Evolutionary conservation across 352 stramenopile genomes (phyloP).

Genomic region (Phytophthora pinifolia): DNA sequence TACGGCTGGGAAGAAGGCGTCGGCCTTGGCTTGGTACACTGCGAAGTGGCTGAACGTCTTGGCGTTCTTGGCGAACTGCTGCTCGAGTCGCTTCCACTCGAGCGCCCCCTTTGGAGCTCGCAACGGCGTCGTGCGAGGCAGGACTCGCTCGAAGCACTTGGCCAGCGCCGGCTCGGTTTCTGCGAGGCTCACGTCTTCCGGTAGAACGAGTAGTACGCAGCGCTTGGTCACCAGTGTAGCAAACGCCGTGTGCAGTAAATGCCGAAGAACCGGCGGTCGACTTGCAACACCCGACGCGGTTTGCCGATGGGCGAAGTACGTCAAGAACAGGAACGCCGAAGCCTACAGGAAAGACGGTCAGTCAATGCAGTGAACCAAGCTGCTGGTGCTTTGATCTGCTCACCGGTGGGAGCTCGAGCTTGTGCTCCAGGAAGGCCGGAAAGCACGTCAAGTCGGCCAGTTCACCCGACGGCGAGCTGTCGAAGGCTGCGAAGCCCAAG

Average conservation of each 20-base stretch:
- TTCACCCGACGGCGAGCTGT: conserved; percentile 51
- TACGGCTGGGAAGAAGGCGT: conserved; percentile 42
- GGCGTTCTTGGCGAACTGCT: conserved; percentile 38
- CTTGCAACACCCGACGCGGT: conserved; percentile 24
- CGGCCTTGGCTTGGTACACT: conserved; percentile 47
- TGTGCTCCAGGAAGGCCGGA: conserved; percentile 46
- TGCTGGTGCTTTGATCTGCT: too few relatives aligned
- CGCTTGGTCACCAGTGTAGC: conserved; percentile 40
- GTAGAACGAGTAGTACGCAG: conserved; percentile 54
- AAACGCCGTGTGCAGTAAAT: conserved; percentile 60
- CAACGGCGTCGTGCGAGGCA: conserved; percentile 15
- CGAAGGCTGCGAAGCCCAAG: conserved; percentile 66
- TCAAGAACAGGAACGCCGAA: conserved; percentile 55
- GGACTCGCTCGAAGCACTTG: conserved; percentile 55
- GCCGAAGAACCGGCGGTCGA: conserved; percentile 44
- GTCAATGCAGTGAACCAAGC: not conserved
- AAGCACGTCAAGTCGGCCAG: conserved; percentile 36
- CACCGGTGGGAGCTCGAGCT: conserved; percentile 57
- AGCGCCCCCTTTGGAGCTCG: conserved; percentile 7
- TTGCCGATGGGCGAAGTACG: conserved; percentile 58
- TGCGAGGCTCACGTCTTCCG: conserved; percentile 39
- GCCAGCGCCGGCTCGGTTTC: conserved; percentile 50
- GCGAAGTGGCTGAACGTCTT: conserved; percentile 44
- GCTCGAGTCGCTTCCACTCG: conserved; percentile 22
- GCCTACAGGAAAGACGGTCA: conserved; percentile 18